Evolutionary conservation across 2,329 filamentous ascomycete genomes (phyloP), one percentile per base, ranked within the genome.

Genomic region (Aspergillus hortae): DNA sequence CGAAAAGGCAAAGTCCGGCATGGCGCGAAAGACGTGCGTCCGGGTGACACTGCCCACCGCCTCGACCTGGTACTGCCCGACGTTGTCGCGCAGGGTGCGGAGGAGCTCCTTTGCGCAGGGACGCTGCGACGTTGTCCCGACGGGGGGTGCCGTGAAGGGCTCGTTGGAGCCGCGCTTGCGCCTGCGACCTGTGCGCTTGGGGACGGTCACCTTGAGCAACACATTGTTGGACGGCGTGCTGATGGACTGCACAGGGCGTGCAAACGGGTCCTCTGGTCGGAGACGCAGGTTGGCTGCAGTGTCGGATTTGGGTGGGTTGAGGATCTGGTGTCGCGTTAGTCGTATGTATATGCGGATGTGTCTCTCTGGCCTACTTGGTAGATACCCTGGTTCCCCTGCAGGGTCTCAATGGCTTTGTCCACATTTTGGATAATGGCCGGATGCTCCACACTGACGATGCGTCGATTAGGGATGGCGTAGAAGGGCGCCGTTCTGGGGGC

Each of bases 1-100:
- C 19, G 89, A 84, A 71, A 87, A 92, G 63, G 95, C 90, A 64
- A 95, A 95, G 70, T 97, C 92, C 7, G 90, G 87, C 58, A 95
- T 79, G 30, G 81, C 83, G 67, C 92, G 83, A 70, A 95, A 99
- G 35, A 92, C 84, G 76, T 97, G 91, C 1, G 88, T 94, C 60
- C 89, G 84, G 50, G 85, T 83, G 55, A 96, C 82, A 17, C 84
- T 72, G 6, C 90, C 90, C 3, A 92, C 79, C 1, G 85, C 79
- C 59, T 91, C 84, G 27, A 90, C 79, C 4, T 79, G 72, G 67
- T 92, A 92, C 7, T 71, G 80, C 7, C 77, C 80, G 0, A 77
- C 74, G 65, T 91, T 94, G 66, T 95, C 90, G 58, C 79, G 80
- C 54, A 95, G 70, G 56, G 81, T 86, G 49, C 55, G 62, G 45